phyloP scores from a whole-genome alignment of 2,329 filamentous ascomycete genomes.

The Verticillium dahliae region DNA sequence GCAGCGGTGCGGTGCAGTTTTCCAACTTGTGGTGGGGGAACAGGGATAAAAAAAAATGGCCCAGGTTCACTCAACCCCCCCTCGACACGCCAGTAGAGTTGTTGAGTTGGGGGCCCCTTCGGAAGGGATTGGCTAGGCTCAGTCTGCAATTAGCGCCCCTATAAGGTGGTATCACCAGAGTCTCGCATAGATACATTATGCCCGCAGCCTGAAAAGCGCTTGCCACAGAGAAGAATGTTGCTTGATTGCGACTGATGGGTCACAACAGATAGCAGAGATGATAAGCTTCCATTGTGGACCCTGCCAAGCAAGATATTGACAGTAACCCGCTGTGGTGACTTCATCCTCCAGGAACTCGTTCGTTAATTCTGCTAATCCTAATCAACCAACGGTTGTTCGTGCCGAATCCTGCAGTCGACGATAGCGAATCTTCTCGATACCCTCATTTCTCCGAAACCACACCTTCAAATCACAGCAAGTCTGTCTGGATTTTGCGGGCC shows the following conservation, averaged over 20 bases:
- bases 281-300: neutral
- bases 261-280: neutral
- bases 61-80: conserved; percentile 6
- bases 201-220: neutral
- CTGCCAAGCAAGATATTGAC: neutral
- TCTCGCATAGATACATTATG: neutral
- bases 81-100: conserved; percentile 4
- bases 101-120: conserved; percentile 1
- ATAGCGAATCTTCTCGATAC: neutral
- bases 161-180: neutral
- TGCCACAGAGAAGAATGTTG: neutral
- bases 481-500: neutral
- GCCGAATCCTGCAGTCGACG: neutral
- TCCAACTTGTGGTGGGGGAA: conserved; percentile 11
- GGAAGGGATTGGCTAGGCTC: neutral
- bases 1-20: conserved; percentile 5
- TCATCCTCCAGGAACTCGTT: neutral
- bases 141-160: neutral
- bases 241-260: neutral
- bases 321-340: neutral
- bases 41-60: conserved; percentile 7
- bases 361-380: neutral
- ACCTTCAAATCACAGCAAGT: neutral
- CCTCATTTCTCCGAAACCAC: neutral
- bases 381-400: neutral